A percentile compares a stretch with the other conserved stretches of the same genome.
These are phyloP conservation scores for Fusarium sp. DNA, from an alignment of 2,329 filamentous ascomycete genomes.

Conservation along the genomic window DNA sequence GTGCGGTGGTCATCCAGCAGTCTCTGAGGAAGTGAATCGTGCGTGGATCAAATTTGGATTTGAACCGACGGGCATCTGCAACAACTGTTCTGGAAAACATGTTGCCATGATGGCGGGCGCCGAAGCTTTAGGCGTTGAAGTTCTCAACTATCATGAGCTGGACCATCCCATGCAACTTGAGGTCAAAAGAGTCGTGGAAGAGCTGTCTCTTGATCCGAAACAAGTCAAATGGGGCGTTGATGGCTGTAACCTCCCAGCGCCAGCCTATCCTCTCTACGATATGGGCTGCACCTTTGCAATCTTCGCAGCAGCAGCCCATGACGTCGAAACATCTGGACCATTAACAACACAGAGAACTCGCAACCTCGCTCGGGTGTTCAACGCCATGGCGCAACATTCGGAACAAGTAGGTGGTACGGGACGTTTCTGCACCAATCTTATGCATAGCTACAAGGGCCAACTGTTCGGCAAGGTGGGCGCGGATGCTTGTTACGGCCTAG, in stretches of 20 bases:
- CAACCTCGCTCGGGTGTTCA: constrained; percentile 53
- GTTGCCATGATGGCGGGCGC: constrained; percentile 60
- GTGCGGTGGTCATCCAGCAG: constrained; percentile 57
- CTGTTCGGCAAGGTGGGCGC: constrained; percentile 62
- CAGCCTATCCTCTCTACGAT: constrained; percentile 54
- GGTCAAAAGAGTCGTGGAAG: constrained; percentile 53
- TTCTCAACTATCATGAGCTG: constrained; percentile 52
- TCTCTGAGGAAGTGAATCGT: constrained; percentile 52
- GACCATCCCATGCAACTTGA: constrained; percentile 54
- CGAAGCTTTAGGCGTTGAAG: constrained; percentile 49
- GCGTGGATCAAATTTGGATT: constrained; percentile 55
- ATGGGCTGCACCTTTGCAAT: constrained; percentile 53
- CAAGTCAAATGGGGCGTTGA: constrained; percentile 58
- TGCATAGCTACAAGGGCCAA: constrained; percentile 53
- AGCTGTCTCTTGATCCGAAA: constrained; percentile 48
- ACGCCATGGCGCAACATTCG: constrained; percentile 57
- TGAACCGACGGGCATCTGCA: constrained; percentile 54
- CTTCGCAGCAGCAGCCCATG: constrained; percentile 53
- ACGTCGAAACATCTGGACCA: not conserved
- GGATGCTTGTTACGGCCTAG: constrained; percentile 62
- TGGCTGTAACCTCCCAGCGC: constrained; percentile 62
- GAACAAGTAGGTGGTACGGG: constrained; percentile 59
- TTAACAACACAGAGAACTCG: constrained; percentile 20
- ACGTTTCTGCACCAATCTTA: constrained; percentile 61
- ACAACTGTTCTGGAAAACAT: constrained; percentile 64